Conservation (phyloP, 306 rosid species). For the Clitoria ternatea region DNA sequence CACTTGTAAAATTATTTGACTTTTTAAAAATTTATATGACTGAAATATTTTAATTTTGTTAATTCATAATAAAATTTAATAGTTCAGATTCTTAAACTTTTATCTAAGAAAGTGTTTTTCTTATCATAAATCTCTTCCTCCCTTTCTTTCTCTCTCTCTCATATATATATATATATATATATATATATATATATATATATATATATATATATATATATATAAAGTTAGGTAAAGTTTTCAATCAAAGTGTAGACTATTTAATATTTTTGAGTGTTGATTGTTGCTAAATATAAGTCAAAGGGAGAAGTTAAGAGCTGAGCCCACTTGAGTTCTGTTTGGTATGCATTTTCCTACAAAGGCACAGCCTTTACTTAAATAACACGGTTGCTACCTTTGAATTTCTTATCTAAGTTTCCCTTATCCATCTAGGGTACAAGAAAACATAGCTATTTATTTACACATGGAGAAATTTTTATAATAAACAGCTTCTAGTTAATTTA, state of each 20-base stretch:
- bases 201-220: no score
- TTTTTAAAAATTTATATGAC: no score
- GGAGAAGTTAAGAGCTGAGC: slow-evolving; percentile 36
- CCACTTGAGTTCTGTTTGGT: slow-evolving; percentile 23
- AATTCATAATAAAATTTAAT: no score
- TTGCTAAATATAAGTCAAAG: slow-evolving; percentile 18
- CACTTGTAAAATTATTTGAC: no score
- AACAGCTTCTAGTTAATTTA: background rate
- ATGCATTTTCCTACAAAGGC: slow-evolving; percentile 5
- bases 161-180: no score
- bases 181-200: no score
- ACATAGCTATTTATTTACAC: slow-evolving; percentile 8
- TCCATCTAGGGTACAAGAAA: slow-evolving; percentile 22
- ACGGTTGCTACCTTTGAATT: slow-evolving; percentile 6
- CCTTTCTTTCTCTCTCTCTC: no score
- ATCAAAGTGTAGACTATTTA: slow-evolving; percentile 9
- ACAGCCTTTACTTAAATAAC: background rate
- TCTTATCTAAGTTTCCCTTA: background rate
- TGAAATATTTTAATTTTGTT: no score
- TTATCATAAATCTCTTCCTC: no score
- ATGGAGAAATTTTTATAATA: background rate
- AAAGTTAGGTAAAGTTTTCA: slow-evolving; percentile 29
- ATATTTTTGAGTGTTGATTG: slow-evolving; percentile 6
- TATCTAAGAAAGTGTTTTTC: no score
- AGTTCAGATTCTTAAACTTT: no score